These are phyloP conservation scores for Pythium chondricola DNA, from an alignment of 352 stramenopile species.

Conservation along the genomic window DNA sequence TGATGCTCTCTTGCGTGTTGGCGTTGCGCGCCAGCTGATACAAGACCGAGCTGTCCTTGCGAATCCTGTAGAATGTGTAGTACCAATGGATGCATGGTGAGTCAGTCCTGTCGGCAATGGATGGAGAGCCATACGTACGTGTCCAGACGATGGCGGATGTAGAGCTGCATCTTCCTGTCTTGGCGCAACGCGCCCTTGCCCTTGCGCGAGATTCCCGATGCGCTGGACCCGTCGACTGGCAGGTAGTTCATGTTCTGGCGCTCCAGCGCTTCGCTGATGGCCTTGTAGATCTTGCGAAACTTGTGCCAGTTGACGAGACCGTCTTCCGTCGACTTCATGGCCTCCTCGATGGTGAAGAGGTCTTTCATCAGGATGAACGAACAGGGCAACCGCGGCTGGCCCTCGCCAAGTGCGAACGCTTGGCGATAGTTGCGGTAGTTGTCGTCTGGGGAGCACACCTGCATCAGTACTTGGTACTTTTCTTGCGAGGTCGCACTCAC, in stretches of 20 bases:
- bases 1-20: constrained; percentile 84
- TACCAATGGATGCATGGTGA: too few species aligned
- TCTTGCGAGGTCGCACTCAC: constrained; percentile 53
- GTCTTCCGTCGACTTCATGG: constrained; percentile 79
- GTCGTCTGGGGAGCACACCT: constrained; percentile 76
- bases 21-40: constrained; percentile 82
- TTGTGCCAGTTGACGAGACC: constrained; percentile 85
- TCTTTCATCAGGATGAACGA: constrained; percentile 87
- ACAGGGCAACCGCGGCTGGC: constrained; percentile 66
- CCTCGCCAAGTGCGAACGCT: constrained; percentile 69
- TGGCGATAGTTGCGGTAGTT: constrained; percentile 85
- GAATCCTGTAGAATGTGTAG: too few species aligned
- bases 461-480: constrained; percentile 78
- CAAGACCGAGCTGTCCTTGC: constrained; percentile 78
- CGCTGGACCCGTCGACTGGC: constrained; percentile 27
- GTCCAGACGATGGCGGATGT: constrained; percentile 75
- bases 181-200: constrained; percentile 67
- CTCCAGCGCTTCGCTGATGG: constrained; percentile 73
- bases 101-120: too few species aligned
- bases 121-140: constrained; percentile 69
- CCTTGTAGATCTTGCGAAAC: constrained; percentile 75
- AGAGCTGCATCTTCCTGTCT: constrained; percentile 64
- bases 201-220: constrained; percentile 51
- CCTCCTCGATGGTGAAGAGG: constrained; percentile 83
- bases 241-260: constrained; percentile 78